A percentile compares a stretch with the other conserved stretches of the same genome.
Conservation (phyloP, 768 basidiomycete genomes). For the Sporobolomyces phaffii region DNA sequence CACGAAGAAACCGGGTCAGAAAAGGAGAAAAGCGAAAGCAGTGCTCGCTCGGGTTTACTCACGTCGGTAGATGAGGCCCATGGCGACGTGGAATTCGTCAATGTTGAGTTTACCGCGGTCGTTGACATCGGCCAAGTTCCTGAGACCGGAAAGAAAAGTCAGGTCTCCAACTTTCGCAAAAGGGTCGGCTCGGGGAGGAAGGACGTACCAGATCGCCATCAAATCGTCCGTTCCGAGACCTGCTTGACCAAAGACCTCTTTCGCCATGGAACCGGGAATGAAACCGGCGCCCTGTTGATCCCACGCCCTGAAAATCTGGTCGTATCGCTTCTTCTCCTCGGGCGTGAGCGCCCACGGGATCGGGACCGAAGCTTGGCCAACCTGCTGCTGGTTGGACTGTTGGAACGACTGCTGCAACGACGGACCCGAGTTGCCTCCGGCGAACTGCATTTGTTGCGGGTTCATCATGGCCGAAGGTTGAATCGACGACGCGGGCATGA, state of each 20-base stretch:
- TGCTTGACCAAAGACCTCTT: constrained; percentile 90
- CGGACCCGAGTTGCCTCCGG: constrained; percentile 1
- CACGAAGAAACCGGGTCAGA: too few species aligned
- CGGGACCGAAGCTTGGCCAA: constrained; percentile 60
- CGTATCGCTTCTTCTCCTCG: constrained; percentile 91
- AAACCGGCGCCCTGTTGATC: constrained; percentile 73
- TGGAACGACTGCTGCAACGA: constrained; percentile 38
- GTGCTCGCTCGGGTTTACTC: too few species aligned
- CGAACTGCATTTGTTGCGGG: constrained; percentile 29
- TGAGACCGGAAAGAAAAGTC: constrained; percentile 44
- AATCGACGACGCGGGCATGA: constrained; percentile 60
- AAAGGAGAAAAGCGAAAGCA: not conserved
- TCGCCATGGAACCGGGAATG: constrained; percentile 72
- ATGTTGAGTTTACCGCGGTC: constrained; percentile 93
- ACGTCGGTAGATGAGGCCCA: constrained; percentile 97
- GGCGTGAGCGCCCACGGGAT: constrained; percentile 81
- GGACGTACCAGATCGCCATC: constrained; percentile 74
- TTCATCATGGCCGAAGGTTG: constrained; percentile 13
- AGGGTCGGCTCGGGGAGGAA: not conserved
- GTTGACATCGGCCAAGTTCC: constrained; percentile 85
- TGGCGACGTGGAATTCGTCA: constrained; percentile 95
- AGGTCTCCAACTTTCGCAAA: not conserved
- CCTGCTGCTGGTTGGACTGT: constrained; percentile 49
- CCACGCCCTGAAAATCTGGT: constrained; percentile 96
- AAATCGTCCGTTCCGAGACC: constrained; percentile 82